Conservation (phyloP, 495 filamentous ascomycete species). For the Cetradonia linearis region DNA sequence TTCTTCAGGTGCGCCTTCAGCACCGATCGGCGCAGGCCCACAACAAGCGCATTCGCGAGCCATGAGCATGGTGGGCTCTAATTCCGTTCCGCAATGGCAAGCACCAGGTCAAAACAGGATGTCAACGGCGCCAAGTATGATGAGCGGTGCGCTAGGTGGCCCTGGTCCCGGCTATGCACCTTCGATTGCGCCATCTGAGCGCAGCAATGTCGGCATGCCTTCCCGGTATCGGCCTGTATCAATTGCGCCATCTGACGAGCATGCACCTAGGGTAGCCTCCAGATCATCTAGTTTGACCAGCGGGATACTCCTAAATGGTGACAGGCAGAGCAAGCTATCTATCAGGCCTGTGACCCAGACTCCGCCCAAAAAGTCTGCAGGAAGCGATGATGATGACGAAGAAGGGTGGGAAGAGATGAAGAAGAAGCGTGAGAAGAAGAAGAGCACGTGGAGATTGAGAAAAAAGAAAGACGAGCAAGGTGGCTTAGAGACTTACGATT, state of each 20-base stretch:
- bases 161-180: conserved; percentile 47
- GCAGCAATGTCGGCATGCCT: conserved; percentile 82
- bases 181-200: conserved; percentile 85
- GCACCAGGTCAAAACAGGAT: conserved; percentile 27
- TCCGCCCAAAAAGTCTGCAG: conserved; percentile 27
- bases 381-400: conserved; percentile 65
- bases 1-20: conserved; percentile 33
- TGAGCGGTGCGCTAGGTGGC: conserved; percentile 27
- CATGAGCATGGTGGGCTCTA: conserved; percentile 75
- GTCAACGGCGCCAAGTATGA: conserved; percentile 29
- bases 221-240: conserved; percentile 91
- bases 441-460: conserved; percentile 60
- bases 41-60: conserved; percentile 43
- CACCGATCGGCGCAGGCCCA: conserved; percentile 21
- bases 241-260: conserved; percentile 28
- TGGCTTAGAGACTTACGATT: conserved; percentile 18
- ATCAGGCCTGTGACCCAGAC: conserved; percentile 27
- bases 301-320: conserved; percentile 30
- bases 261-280: conserved; percentile 28
- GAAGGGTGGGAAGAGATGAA: conserved; percentile 82
- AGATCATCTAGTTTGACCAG: conserved; percentile 33
- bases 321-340: conserved; percentile 21
- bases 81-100: conserved; percentile 45
- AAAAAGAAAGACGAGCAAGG: conserved; percentile 33
- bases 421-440: conserved; percentile 73